These are phyloP conservation scores for Fonsecaea multimorphosa DNA, from an alignment of 2,329 filamentous ascomycete genomes.

Conservation along the genomic window DNA sequence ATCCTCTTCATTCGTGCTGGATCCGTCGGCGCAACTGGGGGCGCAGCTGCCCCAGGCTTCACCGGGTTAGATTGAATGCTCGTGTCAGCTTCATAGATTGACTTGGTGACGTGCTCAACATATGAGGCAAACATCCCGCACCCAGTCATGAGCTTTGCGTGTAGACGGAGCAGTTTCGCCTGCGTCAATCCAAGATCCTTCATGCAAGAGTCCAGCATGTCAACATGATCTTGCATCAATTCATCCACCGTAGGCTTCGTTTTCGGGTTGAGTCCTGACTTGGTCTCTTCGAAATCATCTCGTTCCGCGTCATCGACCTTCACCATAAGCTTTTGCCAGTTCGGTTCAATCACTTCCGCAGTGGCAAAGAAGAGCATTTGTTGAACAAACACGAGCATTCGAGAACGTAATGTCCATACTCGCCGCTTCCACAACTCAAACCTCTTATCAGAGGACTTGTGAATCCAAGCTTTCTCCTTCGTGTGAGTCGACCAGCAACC, in stretches of 20 bases:
- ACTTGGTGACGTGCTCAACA: conserved; percentile 82
- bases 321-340: conserved; percentile 95
- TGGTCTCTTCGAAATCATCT: conserved; percentile 28
- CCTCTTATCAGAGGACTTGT: conserved; percentile 72
- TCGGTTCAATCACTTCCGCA: conserved; percentile 94
- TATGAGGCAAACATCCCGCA: conserved; percentile 94
- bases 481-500: conserved; percentile 90
- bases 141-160: conserved; percentile 95
- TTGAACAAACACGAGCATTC: conserved; percentile 97
- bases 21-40: conserved; percentile 49
- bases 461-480: conserved; percentile 79
- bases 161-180: conserved; percentile 89
- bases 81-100: conserved; percentile 81
- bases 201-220: conserved; percentile 95
- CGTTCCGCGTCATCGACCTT: conserved; percentile 67
- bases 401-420: conserved; percentile 86
- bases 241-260: conserved; percentile 84
- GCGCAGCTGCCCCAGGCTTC: conserved; percentile 36
- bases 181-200: conserved; percentile 99
- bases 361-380: conserved; percentile 97
- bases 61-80: conserved; percentile 33
- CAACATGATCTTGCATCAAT: conserved; percentile 98
- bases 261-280: conserved; percentile 44
- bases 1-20: conserved; percentile 72
- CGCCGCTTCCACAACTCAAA: conserved; percentile 92